A percentile compares a stretch with the other conserved stretches of the same genome.
Conservation (phyloP, 1,139 yeast genomes). For the Candida mesenterica region DNA sequence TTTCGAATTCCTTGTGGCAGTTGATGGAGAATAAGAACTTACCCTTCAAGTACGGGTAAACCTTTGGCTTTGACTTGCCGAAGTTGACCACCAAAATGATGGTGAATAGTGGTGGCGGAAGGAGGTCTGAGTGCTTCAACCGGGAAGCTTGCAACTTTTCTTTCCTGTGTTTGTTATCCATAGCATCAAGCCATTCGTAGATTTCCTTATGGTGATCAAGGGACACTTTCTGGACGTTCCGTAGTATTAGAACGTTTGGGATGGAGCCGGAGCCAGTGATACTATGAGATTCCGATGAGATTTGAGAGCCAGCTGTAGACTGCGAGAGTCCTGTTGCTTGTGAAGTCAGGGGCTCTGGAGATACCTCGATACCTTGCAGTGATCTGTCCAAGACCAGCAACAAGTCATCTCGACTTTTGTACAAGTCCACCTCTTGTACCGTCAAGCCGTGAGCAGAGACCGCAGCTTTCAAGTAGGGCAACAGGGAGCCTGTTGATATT, state of each 20-base stretch:
- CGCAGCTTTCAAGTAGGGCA: conserved; percentile 4
- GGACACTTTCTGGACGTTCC: conserved; percentile 21
- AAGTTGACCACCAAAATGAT: conserved; percentile 26
- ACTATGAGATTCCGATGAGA: no score
- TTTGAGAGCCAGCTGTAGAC: no score
- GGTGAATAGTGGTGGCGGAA: conserved; percentile 15
- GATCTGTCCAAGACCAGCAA: not conserved
- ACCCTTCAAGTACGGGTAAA: conserved; percentile 35
- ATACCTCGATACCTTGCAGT: no score
- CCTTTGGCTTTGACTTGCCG: conserved; percentile 11
- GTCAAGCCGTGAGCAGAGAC: conserved; percentile 4
- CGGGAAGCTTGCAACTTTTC: not conserved
- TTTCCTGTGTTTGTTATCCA: conserved; percentile 14
- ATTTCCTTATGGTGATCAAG: conserved; percentile 23
- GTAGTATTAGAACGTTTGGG: conserved; percentile 7
- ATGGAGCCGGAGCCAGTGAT: not conserved
- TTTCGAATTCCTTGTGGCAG: conserved; percentile 11
- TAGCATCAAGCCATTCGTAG: conserved; percentile 26
- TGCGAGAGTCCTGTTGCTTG: not conserved
- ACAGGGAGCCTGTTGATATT: conserved; percentile 3
- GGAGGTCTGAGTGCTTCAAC: not conserved
- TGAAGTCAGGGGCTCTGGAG: not conserved
- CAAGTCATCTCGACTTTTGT: not conserved
- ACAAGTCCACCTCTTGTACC: conserved; percentile 6
- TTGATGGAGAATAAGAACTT: conserved; percentile 37